Conservation (phyloP, 2,329 filamentous ascomycete genomes). For the Truncatella angustata region DNA sequence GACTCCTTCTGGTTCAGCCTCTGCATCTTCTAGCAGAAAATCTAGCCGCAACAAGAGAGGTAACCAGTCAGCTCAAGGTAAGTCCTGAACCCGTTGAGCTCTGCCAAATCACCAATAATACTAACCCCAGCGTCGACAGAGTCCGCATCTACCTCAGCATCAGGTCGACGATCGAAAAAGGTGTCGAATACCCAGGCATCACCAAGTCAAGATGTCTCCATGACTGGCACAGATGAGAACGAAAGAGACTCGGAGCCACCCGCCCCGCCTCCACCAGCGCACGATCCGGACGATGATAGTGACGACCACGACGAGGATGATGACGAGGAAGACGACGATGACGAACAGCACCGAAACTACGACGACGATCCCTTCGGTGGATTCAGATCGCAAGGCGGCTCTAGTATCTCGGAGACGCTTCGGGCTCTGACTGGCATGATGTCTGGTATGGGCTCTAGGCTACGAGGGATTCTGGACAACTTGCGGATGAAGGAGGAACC, state of each 20-base stretch:
- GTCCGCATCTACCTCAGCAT: constrained; percentile 31
- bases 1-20: constrained; percentile 46
- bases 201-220: constrained; percentile 62
- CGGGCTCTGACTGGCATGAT: constrained; percentile 90
- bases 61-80: constrained; percentile 44
- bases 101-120: not conserved
- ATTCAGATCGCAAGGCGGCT: constrained; percentile 66
- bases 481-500: constrained; percentile 82
- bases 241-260: constrained; percentile 39
- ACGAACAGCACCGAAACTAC: constrained; percentile 58
- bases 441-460: constrained; percentile 74
- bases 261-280: constrained; percentile 43
- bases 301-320: constrained; percentile 32
- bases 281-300: constrained; percentile 30
- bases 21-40: constrained; percentile 69
- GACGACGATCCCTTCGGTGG: constrained; percentile 63
- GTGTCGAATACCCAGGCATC: constrained; percentile 41
- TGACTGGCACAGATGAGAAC: constrained; percentile 66
- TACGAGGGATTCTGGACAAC: constrained; percentile 74
- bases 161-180: constrained; percentile 52
- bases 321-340: constrained; percentile 55
- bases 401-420: constrained; percentile 75
- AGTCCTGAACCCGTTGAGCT: not conserved
- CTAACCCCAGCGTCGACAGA: too few relatives aligned
- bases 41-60: constrained; percentile 69